Base-by-base conservation (phyloP, 1,284 basidiomycete genomes). In the Leccinum griseonigrum region DNA sequence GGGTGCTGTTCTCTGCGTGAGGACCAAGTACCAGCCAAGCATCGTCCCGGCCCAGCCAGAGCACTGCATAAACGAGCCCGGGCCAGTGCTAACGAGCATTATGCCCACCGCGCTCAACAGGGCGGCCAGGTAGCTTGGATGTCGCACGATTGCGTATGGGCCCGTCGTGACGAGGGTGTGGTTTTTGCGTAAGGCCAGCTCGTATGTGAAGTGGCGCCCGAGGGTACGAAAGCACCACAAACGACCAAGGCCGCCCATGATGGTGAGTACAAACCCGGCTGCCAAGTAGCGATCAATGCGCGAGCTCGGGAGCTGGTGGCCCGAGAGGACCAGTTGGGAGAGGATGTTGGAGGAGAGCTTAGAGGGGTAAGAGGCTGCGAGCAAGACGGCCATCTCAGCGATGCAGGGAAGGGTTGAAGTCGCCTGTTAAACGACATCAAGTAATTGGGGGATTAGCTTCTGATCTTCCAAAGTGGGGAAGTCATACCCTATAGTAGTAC, bases 121-220 rank as follows among this genome's bases (percentile, higher is more conserved):
- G 4, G 48, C 38, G 8, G 34, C 34, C 11, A 66, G 18, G 52
- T 76, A 77, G n/a, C 40, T 43, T 16, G 43, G 43, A 10, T 46
- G 43, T 11, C 43, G 43, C 6, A 46, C 43, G 43, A 69, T 51
- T 32, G 66, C 58, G 52, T 76, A 76, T 5, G 74, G 76, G 0
- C 74, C 74, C 1, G 64, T 56, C 1, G 74, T 76, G 50, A 76
- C 52, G 7, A 75, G 70, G 31, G 54, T 13, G 58, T 75, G 74
- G 3, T 69, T 63, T 29, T 67, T 63, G 4, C 68, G 66, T 1
- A 77, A 22, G 14, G 68, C 65, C 3, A 77, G 69, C 2, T 75
- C 57, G 54, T 74, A 70, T 1, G 74, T 75, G 58, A 75, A 75
- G 52, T 71, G 60, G 8, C 60, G 67, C 3, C 75, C 76, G 36